These are phyloP conservation scores for Xerocomellus chrysenteron DNA, from an alignment of 768 basidiomycete genomes.

Conservation along the genomic window DNA sequence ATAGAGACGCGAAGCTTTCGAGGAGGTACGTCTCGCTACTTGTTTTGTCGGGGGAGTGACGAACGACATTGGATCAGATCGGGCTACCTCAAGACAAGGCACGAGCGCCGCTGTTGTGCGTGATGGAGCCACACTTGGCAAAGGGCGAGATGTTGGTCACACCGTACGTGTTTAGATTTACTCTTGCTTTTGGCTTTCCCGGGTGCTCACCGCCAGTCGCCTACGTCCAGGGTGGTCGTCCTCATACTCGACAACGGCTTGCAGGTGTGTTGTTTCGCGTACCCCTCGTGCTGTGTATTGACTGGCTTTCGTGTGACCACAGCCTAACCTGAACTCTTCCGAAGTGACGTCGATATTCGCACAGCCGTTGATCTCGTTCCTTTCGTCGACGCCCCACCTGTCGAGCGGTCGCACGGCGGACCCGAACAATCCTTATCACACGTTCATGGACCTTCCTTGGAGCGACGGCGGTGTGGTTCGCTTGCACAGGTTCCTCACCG, in stretches of 20 bases:
- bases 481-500: slow-evolving; percentile 81
- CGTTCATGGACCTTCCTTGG: slow-evolving; percentile 53
- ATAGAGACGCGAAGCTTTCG: slow-evolving; percentile 84
- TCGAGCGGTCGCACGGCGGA: slow-evolving; percentile 54
- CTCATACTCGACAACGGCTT: slow-evolving; percentile 78
- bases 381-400: slow-evolving; percentile 59
- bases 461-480: slow-evolving; percentile 42
- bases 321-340: slow-evolving; percentile 78
- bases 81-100: slow-evolving; percentile 72
- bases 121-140: slow-evolving; percentile 77
- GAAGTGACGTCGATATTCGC: slow-evolving; percentile 86
- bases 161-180: slow-evolving; percentile 57
- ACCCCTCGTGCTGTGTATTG: not conserved
- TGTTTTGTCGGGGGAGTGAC: not conserved
- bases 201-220: not conserved
- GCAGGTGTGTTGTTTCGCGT: slow-evolving; percentile 41
- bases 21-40: slow-evolving; percentile 58
- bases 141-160: slow-evolving; percentile 74
- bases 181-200: not conserved
- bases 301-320: not conserved
- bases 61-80: slow-evolving; percentile 48
- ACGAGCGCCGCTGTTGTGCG: slow-evolving; percentile 73
- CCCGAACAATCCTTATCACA: slow-evolving; percentile 55
- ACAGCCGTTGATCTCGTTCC: slow-evolving; percentile 75
- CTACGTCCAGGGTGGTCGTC: slow-evolving; percentile 66